Evolutionary conservation across 805 yeast genomes (phyloP).

Genomic region (Candida maesae): DNA sequence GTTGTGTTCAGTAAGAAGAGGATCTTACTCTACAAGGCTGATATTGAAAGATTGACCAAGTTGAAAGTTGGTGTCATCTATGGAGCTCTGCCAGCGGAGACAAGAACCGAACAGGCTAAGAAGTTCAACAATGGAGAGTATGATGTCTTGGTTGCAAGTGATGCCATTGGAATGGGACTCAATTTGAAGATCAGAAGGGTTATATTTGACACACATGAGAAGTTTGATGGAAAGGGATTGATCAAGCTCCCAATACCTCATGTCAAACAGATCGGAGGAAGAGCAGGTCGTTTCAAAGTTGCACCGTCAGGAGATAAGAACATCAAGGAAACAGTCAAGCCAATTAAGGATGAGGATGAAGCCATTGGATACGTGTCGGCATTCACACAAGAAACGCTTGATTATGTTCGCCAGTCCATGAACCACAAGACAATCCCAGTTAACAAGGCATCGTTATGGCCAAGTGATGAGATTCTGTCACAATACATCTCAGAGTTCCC

Average conservation of each 20-base stretch:
- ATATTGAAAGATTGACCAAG: conserved; percentile 60
- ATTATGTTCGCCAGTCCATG: conserved; percentile 44
- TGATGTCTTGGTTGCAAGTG: conserved; percentile 89
- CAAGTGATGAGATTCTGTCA: conserved; percentile 68
- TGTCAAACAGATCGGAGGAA: conserved; percentile 89
- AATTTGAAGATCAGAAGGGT: conserved; percentile 81
- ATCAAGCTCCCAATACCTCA: conserved; percentile 55
- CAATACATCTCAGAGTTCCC: conserved; percentile 62
- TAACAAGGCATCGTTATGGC: conserved; percentile 70
- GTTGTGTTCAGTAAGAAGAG: conserved; percentile 78
- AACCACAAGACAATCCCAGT: conserved; percentile 48
- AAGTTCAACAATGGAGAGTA: conserved; percentile 75
- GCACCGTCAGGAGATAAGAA: conserved; percentile 23
- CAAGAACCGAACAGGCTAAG: conserved; percentile 78
- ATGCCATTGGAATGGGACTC: conserved; percentile 97
- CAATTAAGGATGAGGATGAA: conserved; percentile 18
- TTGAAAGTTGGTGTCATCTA: conserved; percentile 83
- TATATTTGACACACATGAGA: conserved; percentile 62
- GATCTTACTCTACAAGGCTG: conserved; percentile 64
- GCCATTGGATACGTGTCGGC: conserved; percentile 54
- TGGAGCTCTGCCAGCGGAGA: conserved; percentile 95
- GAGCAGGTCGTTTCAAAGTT: conserved; percentile 81
- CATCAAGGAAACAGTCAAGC: not conserved
- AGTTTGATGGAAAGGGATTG: conserved; percentile 63
- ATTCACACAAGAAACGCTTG: conserved; percentile 39